Evolutionary conservation across 1,139 yeast genomes (phyloP), one percentile per base, ranked within the genome.

Genomic region (Williopsis jadinii): DNA sequence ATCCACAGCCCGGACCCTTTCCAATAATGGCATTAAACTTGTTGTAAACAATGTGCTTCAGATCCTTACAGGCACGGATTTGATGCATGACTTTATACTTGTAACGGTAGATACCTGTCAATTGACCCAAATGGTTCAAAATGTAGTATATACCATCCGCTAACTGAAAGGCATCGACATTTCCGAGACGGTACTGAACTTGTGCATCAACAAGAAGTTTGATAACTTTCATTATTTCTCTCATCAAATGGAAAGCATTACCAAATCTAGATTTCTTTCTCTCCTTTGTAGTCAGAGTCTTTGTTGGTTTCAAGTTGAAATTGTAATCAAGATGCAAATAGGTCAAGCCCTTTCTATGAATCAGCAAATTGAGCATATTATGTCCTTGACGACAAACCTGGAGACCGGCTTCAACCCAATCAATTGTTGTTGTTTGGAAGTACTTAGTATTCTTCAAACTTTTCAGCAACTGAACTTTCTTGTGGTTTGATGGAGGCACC

Each of bases 21-120:
- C 97, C 97, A 33, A 94, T 84, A 27, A 62, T 56, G 32, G 75
- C 72, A 57, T 94, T 92, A 65, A 94, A 92, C 43, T 82, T 72
- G 48, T 85, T 73, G 58, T 92, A 92, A 2, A 92, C 83, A 11
- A 90, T 80, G 60, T 94, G 98, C 61, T 94, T 92, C 55, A 92
- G 67, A 62, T 94, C 98, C 59, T 92, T 92, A 60, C 97, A 90
- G 2, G 95, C 92, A 39, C 97, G 75, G 35, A 94, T 90, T 61
- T 94, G 99, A 58, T 90, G 97, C 99, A 94, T 94, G 5, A 92
- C 97, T 55, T 86, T 84, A 64, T 94, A 94, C 66, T 94, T 94
- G 71, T 94, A 94, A 45, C 99, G 75, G 64, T 94, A 94, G 44
- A 94, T 85, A 46, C 99, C 99, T 0, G 98, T 92, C 40, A 94